A percentile compares a stretch with the other conserved stretches of the same genome.
Conservation (phyloP, 139 green algal genomes). For the Coelastrella sp. region DNA sequence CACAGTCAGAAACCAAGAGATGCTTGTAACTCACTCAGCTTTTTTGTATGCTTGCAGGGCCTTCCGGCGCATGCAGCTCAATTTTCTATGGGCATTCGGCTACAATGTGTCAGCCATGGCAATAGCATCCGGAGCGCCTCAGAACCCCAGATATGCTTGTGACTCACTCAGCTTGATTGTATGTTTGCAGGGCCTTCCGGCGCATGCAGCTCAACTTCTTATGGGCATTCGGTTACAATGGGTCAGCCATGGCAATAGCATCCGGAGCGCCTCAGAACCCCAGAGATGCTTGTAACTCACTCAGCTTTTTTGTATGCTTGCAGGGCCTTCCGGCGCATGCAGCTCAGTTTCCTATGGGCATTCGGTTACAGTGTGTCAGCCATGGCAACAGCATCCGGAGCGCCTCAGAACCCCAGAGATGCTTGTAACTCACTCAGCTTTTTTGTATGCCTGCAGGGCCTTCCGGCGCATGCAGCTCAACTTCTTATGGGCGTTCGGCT, state of each 20-base stretch:
- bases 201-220: background rate
- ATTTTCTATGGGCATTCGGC: no score
- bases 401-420: no score
- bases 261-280: constrained; percentile 49
- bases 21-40: no score
- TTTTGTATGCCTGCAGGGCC: constrained; percentile 49
- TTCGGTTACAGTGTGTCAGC: constrained; percentile 44
- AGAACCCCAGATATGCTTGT: no score
- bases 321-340: constrained; percentile 78
- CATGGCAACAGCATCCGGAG: no score
- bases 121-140: no score
- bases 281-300: no score
- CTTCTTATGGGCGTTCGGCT: constrained; percentile 80
- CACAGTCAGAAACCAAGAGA: no score
- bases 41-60: constrained; percentile 45
- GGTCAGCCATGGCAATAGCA: constrained; percentile 5
- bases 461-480: constrained; percentile 86
- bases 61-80: constrained; percentile 82
- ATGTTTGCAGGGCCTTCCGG: constrained; percentile 61
- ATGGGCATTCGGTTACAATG: no score
- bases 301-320: background rate
- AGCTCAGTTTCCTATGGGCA: constrained; percentile 88
- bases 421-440: no score
- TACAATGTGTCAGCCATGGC: background rate
- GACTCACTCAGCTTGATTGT: background rate